Evolutionary conservation across 306 rosid species (phyloP).

Genomic region (Medicago ruthenica): DNA sequence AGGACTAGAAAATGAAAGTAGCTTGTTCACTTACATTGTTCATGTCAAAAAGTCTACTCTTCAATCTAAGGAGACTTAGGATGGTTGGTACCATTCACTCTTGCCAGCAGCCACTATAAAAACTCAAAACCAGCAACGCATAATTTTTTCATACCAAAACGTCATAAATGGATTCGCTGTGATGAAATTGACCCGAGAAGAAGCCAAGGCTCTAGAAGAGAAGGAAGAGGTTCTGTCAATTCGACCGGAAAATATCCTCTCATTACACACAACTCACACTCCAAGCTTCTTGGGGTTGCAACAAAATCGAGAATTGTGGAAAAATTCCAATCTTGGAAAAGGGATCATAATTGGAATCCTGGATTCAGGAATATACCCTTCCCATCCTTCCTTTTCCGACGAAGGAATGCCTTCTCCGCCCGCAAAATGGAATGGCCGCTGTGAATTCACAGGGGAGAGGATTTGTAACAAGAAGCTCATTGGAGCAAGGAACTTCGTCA

Average conservation of each 20-base stretch:
- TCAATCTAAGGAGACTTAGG: constrained; percentile 41
- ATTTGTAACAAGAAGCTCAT: constrained; percentile 71
- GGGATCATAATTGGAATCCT: constrained; percentile 75
- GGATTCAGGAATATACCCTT: constrained; percentile 68
- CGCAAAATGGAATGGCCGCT: constrained; percentile 72
- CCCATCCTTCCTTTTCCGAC: constrained; percentile 64
- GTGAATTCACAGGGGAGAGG: constrained; percentile 55
- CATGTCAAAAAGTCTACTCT: constrained; percentile 51
- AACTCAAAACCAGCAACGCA: constrained; percentile 33
- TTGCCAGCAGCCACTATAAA: constrained; percentile 42
- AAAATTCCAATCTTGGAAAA: constrained; percentile 52
- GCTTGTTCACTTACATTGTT: constrained; percentile 56
- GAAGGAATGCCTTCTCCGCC: constrained; percentile 62
- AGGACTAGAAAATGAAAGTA: constrained; percentile 12
- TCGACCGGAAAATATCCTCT: constrained; percentile 40
- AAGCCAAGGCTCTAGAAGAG: constrained; percentile 53
- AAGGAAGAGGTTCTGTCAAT: constrained; percentile 62
- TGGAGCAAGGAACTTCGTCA: constrained; percentile 65
- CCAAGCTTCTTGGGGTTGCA: constrained; percentile 72
- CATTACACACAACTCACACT: constrained; percentile 70
- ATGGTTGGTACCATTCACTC: constrained; percentile 61
- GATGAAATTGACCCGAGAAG: constrained; percentile 55
- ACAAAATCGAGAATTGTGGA: constrained; percentile 55
- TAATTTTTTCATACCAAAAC: constrained; percentile 52
- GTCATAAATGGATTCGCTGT: constrained; percentile 63